Base-by-base conservation (phyloP, 305 asterid genomes). In the Solanum aculeatissimum region DNA sequence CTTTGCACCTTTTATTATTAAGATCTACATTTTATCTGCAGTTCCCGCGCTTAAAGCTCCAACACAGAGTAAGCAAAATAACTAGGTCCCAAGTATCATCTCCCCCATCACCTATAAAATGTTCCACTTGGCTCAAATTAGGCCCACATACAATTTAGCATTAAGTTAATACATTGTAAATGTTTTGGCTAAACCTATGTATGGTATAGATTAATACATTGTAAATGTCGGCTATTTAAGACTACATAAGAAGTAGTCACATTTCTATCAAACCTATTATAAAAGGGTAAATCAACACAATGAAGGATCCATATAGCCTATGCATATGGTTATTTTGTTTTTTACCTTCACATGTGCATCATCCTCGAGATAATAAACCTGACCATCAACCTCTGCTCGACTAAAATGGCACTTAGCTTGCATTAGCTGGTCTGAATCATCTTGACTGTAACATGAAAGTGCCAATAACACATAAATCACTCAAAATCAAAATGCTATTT, bases 271-370 rank as follows among this genome's bases (percentile, higher is more conserved):
- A 23, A 27, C 5, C 18, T 18, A 25, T 7, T 49, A 25, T 25
- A 23, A 15, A 63, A 8, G 15, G 54, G 81, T 23, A 49, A 27
- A 77, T 27, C 47, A 77, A 77, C 45, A 27, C 5, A 49, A 18
- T 27, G 63, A 51, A 77, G 45, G 65, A 77, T 12, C 62, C 21
- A 4, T 19, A 29, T 77, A 29, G 18, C 65, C 11, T 51, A 18
- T 3, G 23, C 23, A 9, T 4, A 77, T 35, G 47, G 47, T 29
- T 18, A 51, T 12, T 77, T 77, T 77, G 27, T 12, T 29, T 4
- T 4, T 87, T 83, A 91, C 95, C 94, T 92, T 91, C 25, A 92
- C 92, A 77, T 72, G 85, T 9, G 90, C 94, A 74, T 89, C 91
- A 84, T 92, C 95, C 80, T 92, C 94, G 35, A 92, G 86, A 74